Evolutionary conservation across 2,329 filamentous ascomycete species (phyloP), one percentile per base, ranked within the genome.

Genomic region (Phaeosphaeria sp.): DNA sequence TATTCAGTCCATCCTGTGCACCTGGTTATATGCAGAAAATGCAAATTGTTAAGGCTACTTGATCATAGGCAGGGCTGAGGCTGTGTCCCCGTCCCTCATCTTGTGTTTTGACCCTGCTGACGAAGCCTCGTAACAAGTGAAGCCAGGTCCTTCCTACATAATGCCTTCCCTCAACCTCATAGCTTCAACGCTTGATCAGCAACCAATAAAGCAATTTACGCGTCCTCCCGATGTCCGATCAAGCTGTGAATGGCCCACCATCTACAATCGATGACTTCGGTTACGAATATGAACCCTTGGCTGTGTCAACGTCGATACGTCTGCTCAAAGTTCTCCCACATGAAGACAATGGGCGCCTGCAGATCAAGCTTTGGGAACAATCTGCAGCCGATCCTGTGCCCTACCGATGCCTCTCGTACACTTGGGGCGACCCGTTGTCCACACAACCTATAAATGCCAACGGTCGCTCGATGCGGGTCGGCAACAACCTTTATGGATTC

Each of bases 381-480:
- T 6, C 13, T 15, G 6, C 6, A 11, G 11, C 30, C 11, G 30
- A 7, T 3, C 13, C 30, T 36, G 3, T 11, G 13, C 11, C 30
- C 43, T 46, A 46, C 25, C 43, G 43, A 15, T 46, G 43, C 21
- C 43, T 46, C 13, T 46, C 43, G n/a, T 46, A 46, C 13, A 46
- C 23, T 11, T 46, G 43, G 43, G 43, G 43, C 15, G 23, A 23
- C 17, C 13, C 13, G n/a, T 22, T 13, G 21, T 10, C 23, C 6
- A 46, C 43, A 1, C 13, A 6, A 9, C 3, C 21, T 21, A 18
- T 46, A 7, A 20, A 23, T 13, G 43, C 25, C 7, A 46, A 46
- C 20, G 43, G 21, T 25, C 43, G 23, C 21, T 2, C 11, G 23
- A 23, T 46, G 21, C 20, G n/a, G 13, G 43, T 46, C 21, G 21